Conservation (phyloP, 257 asterid species). For the Petunia secreta region DNA sequence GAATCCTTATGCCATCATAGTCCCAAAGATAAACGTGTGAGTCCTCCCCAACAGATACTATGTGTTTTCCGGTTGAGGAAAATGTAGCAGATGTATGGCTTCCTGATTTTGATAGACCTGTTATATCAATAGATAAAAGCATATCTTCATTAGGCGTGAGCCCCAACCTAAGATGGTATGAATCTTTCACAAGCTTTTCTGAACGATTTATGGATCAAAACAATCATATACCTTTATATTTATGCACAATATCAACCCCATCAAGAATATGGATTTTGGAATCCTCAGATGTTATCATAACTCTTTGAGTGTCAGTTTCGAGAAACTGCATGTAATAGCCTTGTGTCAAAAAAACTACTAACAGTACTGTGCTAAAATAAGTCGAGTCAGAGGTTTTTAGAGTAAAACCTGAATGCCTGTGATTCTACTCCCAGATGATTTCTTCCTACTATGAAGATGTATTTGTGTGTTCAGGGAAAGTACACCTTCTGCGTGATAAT, state of each 20-base stretch:
- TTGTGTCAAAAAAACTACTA: conserved; percentile 9
- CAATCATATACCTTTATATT: conserved; percentile 65
- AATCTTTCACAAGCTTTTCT: background rate
- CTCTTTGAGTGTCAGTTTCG: conserved; percentile 46
- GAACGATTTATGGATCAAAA: background rate
- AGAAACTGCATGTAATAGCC: conserved; percentile 51
- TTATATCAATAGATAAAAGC: background rate
- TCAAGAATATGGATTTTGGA: conserved; percentile 81
- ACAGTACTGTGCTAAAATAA: conserved; percentile 28
- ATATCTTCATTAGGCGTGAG: background rate
- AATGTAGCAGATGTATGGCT: conserved; percentile 71
- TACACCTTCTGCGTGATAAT: conserved; percentile 44
- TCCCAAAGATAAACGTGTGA: conserved; percentile 76
- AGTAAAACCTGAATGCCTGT: conserved; percentile 84
- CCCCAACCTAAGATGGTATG: background rate
- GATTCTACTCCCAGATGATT: conserved; percentile 64
- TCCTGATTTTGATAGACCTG: conserved; percentile 72
- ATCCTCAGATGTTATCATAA: conserved; percentile 85
- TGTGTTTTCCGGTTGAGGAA: conserved; percentile 61
- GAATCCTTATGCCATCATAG: conserved; percentile 46
- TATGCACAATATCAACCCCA: conserved; percentile 69
- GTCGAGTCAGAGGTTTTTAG: background rate
- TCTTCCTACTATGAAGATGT: conserved; percentile 57
- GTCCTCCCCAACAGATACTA: conserved; percentile 78
- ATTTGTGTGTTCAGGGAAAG: conserved; percentile 52